These are phyloP conservation scores for Prillingera fragicola DNA, from an alignment of 1,284 basidiomycete genomes.

Conservation along the genomic window DNA sequence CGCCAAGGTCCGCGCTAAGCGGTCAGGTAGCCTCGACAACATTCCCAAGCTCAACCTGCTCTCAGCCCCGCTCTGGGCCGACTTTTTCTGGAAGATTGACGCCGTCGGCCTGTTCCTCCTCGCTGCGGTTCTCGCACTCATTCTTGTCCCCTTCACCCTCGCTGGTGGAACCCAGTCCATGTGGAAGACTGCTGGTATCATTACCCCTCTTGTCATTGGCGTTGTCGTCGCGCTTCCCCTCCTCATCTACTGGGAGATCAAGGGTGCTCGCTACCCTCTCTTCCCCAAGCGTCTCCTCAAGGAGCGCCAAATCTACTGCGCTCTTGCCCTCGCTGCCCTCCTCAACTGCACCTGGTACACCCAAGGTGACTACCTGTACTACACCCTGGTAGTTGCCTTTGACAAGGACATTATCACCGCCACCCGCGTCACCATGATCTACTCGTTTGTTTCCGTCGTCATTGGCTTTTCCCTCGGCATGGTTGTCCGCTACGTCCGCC, in stretches of 20 bases:
- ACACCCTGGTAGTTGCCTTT: slow-evolving; percentile 46
- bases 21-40: slow-evolving; percentile 28
- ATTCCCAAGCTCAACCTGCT: slow-evolving; percentile 21
- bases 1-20: slow-evolving; percentile 33
- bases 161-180: slow-evolving; percentile 28
- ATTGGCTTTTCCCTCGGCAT: slow-evolving; percentile 43
- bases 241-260: slow-evolving; percentile 47
- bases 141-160: slow-evolving; percentile 47
- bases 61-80: slow-evolving; percentile 19
- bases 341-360: slow-evolving; percentile 48
- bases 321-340: slow-evolving; percentile 44
- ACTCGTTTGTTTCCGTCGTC: slow-evolving; percentile 47
- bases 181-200: slow-evolving; percentile 42
- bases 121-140: slow-evolving; percentile 17
- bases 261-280: slow-evolving; percentile 41
- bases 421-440: slow-evolving; percentile 46
- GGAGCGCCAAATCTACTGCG: slow-evolving; percentile 45
- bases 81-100: slow-evolving; percentile 49
- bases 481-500: slow-evolving; percentile 41
- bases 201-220: slow-evolving; percentile 46
- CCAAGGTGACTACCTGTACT: slow-evolving; percentile 45
- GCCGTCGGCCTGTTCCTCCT: slow-evolving; percentile 42
- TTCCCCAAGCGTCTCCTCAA: slow-evolving; percentile 45
- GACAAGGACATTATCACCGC: slow-evolving; percentile 41
- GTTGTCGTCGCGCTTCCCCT: slow-evolving; percentile 39